Conservation (phyloP, 2,329 filamentous ascomycete species). For the Monosporascus sp. region DNA sequence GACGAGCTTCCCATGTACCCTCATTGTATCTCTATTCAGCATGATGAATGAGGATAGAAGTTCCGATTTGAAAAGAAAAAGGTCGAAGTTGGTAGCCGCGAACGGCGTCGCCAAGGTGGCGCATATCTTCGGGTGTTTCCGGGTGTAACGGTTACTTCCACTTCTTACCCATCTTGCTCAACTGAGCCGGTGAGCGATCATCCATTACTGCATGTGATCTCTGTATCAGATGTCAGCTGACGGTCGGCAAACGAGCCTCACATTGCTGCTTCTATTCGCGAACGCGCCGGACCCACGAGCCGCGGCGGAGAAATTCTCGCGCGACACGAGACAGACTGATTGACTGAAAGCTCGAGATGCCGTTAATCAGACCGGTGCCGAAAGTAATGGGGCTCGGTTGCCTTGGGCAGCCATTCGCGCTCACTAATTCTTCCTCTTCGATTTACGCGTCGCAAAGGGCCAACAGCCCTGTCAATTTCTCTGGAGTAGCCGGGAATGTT, state of each 20-base stretch:
- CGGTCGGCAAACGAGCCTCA: not conserved
- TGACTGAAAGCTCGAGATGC: not conserved
- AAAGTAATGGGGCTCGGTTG: not conserved
- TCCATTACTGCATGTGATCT: not conserved
- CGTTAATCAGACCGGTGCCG: not conserved
- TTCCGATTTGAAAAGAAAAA: not conserved
- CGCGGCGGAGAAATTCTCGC: not conserved
- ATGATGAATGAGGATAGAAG: not conserved
- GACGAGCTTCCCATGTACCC: constrained; percentile 8
- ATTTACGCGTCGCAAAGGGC: not conserved
- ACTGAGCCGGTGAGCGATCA: not conserved
- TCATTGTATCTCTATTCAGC: constrained; percentile 5
- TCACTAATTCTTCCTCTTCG: not conserved
- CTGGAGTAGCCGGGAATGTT: too few relatives aligned
- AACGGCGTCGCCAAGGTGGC: not conserved
- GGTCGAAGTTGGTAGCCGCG: not conserved
- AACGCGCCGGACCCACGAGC: not conserved
- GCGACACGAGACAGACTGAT: not conserved
- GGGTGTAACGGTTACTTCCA: not conserved
- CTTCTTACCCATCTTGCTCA: not conserved
- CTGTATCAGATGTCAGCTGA: not conserved
- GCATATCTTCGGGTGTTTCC: not conserved
- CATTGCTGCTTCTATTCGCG: not conserved
- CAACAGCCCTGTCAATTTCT: too few relatives aligned
- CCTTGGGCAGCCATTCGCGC: not conserved